Percentiles rank a stretch among this genome's conserved stretches.
phyloP scores from a whole-genome alignment of 345 rosid genomes.

The Aquilaria malaccensis region DNA sequence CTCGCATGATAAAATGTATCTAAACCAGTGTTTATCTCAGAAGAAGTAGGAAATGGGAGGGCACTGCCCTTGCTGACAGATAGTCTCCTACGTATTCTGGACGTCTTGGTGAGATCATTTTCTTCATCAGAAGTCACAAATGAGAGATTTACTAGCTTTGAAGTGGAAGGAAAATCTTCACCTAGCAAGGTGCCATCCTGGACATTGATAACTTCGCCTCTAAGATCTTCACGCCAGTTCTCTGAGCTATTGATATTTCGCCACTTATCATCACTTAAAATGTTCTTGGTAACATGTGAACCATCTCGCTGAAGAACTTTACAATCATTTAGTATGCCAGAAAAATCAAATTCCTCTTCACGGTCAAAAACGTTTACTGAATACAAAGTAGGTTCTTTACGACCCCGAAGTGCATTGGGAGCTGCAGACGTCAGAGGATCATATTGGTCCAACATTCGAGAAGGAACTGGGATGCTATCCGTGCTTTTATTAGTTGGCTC shows the following conservation, averaged over 20 bases:
- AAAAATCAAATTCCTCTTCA: conserved; percentile 27
- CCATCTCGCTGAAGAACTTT: conserved; percentile 13
- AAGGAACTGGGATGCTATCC: conserved; percentile 27
- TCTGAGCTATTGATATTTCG: conserved; percentile 23
- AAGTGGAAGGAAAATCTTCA: conserved; percentile 27
- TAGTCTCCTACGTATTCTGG: conserved; percentile 44
- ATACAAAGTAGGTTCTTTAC: conserved; percentile 27
- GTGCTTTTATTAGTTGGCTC: conserved; percentile 28
- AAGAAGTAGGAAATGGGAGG: conserved; percentile 36
- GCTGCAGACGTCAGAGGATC: conserved; percentile 36
- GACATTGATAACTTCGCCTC: conserved; percentile 53
- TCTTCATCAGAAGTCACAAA: conserved; percentile 34
- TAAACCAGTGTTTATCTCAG: conserved; percentile 38
- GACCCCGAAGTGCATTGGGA: conserved; percentile 26
- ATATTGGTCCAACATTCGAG: conserved; percentile 23
- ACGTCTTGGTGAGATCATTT: conserved; percentile 34
- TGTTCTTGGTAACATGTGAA: conserved; percentile 18
- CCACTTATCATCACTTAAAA: conserved; percentile 25
- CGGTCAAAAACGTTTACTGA: conserved; percentile 29
- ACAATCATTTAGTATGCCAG: conserved; percentile 15
- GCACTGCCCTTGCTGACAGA: conserved; percentile 33
- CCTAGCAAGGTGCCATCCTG: conserved; percentile 22
- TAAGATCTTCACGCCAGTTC: conserved; percentile 29
- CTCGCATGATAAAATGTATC: conserved; percentile 23
- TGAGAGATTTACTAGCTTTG: conserved; percentile 25